These are phyloP conservation scores for Prunus persica DNA, from an alignment of 306 rosid species.

Conservation along the genomic window Prunus_persica_NCBIv2 NC_034009.1:17744001-17744500, in stretches of 20 bases:
- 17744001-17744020: background rate
- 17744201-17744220: no score
- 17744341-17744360: no score
- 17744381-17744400: background rate
- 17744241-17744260: background rate
- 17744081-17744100: no score
- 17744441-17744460: background rate
- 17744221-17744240: background rate
- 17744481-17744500: background rate
- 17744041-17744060: no score
- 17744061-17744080: no score
- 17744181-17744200: no score
- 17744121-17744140: no score
- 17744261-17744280: background rate
- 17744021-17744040: no score
- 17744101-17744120: no score
- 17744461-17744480: background rate
- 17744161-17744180: no score
- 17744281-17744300: background rate
- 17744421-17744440: background rate
- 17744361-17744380: background rate
- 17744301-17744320: background rate
- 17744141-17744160: no score
- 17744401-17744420: background rate
- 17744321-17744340: background rate